A percentile compares a stretch with the other conserved stretches of the same genome.
Evolutionary conservation across 495 filamentous ascomycete species (phyloP).

Genomic region (Aspergillus hancockii): DNA sequence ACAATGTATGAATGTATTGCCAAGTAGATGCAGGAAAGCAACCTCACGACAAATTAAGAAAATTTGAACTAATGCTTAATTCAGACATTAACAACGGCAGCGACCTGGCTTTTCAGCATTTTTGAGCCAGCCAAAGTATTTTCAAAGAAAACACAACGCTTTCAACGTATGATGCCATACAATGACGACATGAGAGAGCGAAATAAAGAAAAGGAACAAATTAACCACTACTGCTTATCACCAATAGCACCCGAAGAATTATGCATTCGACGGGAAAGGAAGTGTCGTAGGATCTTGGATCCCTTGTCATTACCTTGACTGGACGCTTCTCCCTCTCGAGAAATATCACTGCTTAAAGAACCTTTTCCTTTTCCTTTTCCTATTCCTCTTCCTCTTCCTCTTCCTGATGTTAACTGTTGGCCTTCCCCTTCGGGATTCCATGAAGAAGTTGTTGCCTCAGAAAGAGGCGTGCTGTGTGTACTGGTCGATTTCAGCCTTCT

Average conservation of each 20-base stretch:
- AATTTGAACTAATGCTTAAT: neutral
- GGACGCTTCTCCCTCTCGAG: neutral
- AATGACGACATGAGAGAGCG: neutral
- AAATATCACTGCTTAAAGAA: constrained; percentile 4
- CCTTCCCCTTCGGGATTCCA: constrained; percentile 13
- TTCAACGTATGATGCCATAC: neutral
- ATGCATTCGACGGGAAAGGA: constrained; percentile 22
- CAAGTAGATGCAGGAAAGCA: neutral
- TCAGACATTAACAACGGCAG: neutral
- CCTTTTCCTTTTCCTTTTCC: constrained; percentile 2
- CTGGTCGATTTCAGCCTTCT: constrained; percentile 38
- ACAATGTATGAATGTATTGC: neutral
- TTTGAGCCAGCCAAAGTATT: neutral
- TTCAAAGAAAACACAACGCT: neutral
- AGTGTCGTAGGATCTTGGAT: constrained; percentile 21
- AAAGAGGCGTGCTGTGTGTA: constrained; percentile 28
- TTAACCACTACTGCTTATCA: constrained; percentile 4
- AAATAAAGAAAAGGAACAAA: constrained; percentile 2
- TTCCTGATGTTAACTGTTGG: neutral
- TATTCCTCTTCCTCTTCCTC: constrained; percentile 1
- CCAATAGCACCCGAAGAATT: constrained; percentile 6
- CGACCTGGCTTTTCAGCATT: neutral
- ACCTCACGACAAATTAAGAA: neutral
- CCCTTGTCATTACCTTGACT: constrained; percentile 9
- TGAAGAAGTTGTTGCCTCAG: constrained; percentile 25